phyloP scores from a whole-genome alignment of 371 early-diverging fungal species.

The Apophysomyces trapeziformis region DNA sequence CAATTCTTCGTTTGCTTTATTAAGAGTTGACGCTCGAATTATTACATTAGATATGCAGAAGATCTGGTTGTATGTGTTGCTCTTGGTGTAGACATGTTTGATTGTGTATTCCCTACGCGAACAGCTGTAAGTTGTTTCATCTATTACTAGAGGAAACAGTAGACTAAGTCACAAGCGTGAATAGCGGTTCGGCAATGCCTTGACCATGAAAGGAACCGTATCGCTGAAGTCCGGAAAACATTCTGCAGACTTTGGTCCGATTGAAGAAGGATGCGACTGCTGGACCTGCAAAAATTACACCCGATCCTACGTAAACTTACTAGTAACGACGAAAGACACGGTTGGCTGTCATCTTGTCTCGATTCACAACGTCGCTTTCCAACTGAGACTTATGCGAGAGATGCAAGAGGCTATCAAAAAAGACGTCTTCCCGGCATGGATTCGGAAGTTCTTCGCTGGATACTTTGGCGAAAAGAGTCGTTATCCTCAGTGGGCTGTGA shows the following conservation, averaged over 20 bases:
- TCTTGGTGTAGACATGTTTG: constrained; percentile 96
- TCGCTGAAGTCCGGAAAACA: constrained; percentile 67
- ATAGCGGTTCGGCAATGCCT: constrained; percentile 90
- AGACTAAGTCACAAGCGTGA: constrained; percentile 6
- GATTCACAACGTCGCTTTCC: constrained; percentile 92
- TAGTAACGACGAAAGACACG: constrained; percentile 79
- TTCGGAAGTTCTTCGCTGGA: constrained; percentile 74
- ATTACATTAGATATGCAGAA: constrained; percentile 81
- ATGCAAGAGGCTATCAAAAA: constrained; percentile 80
- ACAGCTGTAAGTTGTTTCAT: constrained; percentile 71
- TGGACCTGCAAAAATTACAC: constrained; percentile 86
- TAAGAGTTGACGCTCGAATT: constrained; percentile 49
- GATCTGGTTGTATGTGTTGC: constrained; percentile 94
- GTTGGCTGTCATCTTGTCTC: constrained; percentile 92
- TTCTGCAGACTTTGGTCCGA: constrained; percentile 73
- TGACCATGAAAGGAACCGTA: constrained; percentile 82
- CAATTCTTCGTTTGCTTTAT: background rate
- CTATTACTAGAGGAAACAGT: background rate
- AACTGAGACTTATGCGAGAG: constrained; percentile 84
- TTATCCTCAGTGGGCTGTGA: constrained; percentile 88
- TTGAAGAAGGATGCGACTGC: constrained; percentile 88
- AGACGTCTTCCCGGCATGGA: constrained; percentile 81
- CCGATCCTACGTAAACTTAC: constrained; percentile 75
- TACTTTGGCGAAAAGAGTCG: constrained; percentile 67
- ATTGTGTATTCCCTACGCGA: constrained; percentile 97